Evolutionary conservation across 1,284 basidiomycete species (phyloP), one percentile per base, ranked within the genome.

Genomic region (Sanghuangporus weigelae): DNA sequence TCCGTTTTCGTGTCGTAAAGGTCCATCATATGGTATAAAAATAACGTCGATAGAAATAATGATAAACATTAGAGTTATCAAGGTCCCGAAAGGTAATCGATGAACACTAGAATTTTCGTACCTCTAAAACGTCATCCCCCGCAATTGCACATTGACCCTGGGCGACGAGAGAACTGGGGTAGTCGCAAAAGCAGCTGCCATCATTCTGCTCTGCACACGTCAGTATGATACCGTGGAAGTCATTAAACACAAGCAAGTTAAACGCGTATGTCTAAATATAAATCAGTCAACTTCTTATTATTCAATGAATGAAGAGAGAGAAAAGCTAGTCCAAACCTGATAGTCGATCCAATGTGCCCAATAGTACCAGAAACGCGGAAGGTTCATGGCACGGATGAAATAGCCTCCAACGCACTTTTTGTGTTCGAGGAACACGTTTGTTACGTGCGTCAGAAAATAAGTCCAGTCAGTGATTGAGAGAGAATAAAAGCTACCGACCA

Each of bases 311-410:
- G 31, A n/a, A 7, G 21, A 51, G 21, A 58, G 63, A 67, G 2
- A 59, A 62, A 42, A 60, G 62, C 67, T 61, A 66, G 59, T 63
- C 67, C 67, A 49, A 63, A 59, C 35, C 44, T 79, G 78, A 57
- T 77, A 82, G 67, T 81, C 79, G 72, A 82, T 81, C 65, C 73
- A 85, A 68, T 85, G 84, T 66, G 83, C 81, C 61, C 79, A 82
- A 67, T 78, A 82, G 69, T 77, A 82, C 83, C 84, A 86, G 70
- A 85, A 87, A 0, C 77, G 70, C 0, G 84, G 84, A 8, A 87
- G 74, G n/a, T 80, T 80, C 4, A 79, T 72, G 0, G 81, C 76
- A 67, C 77, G 77, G 70, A 86, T 82, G 71, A 78, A 75, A 67
- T 76, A 76, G 16, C 77, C 74, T 26, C 72, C 72, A 14, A 77